Evolutionary conservation across 2,329 filamentous ascomycete genomes (phyloP).

Genomic region (Botrytis paeoniae): DNA sequence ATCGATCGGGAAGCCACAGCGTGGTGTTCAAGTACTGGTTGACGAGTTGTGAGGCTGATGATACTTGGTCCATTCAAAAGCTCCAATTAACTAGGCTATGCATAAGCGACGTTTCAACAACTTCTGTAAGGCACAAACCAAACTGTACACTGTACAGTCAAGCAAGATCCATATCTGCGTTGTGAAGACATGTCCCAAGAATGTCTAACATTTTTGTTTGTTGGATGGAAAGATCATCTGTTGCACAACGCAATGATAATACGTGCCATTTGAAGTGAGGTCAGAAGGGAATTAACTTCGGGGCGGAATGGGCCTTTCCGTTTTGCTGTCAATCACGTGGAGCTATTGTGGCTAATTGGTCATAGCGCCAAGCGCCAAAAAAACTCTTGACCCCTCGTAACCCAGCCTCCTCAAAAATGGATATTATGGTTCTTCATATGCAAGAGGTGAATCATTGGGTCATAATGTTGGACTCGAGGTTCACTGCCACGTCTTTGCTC

Average conservation of each 20-base stretch:
- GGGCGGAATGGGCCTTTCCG: neutral
- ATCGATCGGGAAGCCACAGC: conserved; percentile 6
- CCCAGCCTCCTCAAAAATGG: conserved; percentile 20
- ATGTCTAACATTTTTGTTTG: neutral
- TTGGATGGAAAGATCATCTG: neutral
- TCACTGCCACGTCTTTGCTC: conserved; percentile 20
- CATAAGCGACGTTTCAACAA: conserved; percentile 10
- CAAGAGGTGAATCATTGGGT: conserved; percentile 20
- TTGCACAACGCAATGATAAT: conserved; percentile 9
- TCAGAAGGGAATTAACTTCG: neutral
- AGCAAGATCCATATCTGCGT: conserved; percentile 8
- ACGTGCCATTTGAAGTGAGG: conserved; percentile 14
- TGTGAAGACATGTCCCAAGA: neutral
- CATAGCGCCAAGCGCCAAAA: conserved; percentile 1
- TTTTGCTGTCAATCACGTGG: conserved; percentile 15
- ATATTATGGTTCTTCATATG: neutral
- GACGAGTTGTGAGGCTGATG: neutral
- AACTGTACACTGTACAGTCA: neutral
- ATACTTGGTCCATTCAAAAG: conserved; percentile 14
- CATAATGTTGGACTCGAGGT: conserved; percentile 12
- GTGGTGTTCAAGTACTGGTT: conserved; percentile 7
- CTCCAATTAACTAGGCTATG: conserved; percentile 3
- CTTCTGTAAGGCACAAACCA: neutral
- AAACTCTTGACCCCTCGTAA: neutral
- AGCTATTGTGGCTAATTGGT: neutral